A percentile compares a stretch with the other conserved stretches of the same genome.
Conservation (phyloP, 176 grass and related monocot species). For the Carex littledalei region DNA sequence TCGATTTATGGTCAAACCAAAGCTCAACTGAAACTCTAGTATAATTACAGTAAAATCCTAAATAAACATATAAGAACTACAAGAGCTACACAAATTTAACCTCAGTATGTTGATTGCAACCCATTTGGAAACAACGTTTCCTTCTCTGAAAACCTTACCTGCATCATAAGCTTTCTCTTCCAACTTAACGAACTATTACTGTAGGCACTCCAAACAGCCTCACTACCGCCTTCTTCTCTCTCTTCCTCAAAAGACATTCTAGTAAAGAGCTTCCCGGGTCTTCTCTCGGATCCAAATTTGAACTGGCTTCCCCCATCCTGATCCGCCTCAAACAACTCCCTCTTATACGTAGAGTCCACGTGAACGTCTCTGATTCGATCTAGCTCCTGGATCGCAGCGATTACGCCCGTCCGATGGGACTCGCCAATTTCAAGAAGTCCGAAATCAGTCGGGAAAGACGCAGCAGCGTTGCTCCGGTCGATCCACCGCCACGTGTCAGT, state of each 20-base stretch:
- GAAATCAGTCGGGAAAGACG: constrained; percentile 77
- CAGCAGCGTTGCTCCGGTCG: constrained; percentile 66
- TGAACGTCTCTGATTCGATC: constrained; percentile 65
- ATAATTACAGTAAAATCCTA: not conserved
- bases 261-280: constrained; percentile 66
- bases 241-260: constrained; percentile 75
- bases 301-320: not conserved
- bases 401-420: constrained; percentile 27
- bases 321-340: constrained; percentile 48
- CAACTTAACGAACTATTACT: constrained; percentile 43
- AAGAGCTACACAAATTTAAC: not conserved
- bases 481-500: constrained; percentile 61
- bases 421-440: constrained; percentile 62
- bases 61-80: not conserved
- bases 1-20: not conserved
- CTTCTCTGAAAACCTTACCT: constrained; percentile 31
- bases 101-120: not conserved
- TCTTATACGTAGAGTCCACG: constrained; percentile 50
- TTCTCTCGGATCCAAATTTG: constrained; percentile 2
- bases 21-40: not conserved
- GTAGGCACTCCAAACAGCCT: not conserved
- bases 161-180: constrained; percentile 57
- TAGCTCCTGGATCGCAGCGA: constrained; percentile 38
- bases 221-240: constrained; percentile 22
- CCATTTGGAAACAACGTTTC: not conserved